Base-by-base conservation (phyloP, 768 basidiomycete genomes). In the Macrolepiota fuliginosa region DNA sequence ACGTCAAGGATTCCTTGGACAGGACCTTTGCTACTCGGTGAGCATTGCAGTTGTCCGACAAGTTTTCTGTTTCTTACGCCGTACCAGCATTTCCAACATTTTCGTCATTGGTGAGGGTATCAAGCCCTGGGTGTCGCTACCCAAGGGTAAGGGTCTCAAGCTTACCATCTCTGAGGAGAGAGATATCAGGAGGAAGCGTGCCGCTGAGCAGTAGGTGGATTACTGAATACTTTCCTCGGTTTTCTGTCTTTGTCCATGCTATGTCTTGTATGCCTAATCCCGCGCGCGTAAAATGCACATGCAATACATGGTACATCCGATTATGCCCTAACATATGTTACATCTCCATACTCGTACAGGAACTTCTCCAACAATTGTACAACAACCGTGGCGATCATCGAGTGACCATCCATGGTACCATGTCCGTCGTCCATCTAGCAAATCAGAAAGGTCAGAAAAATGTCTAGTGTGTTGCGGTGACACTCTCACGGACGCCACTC, bases 21-120 rank as follows among this genome's bases (percentile, higher is more conserved):
- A 84, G 94, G 73, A 94, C 94, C 53, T 99, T 98, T 71, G 96
- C 97, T 66, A 99, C 97, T 69, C 94, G 96, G 94, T 96, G 73
- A 62, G 88, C 80, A 24, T 25, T 45, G 36, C 29, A 22, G 24
- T 57, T 50, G 24, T 39, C 10, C n/a, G 19, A 12, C 62, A 39
- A 22, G 24, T 27, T 22, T 39, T 7, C 15, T 19, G 42, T n/a
- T 15, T 55, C 37, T 56, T 39, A 58, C 39, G 9, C 62, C 22
- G 65, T 53, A 42, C 3, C 66, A 97, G 95, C 72, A 85, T 98
- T 64, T 88, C 91, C 70, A 99, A 98, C 85, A 93, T 99, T 73
- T 98, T 98, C 79, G 90, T 99, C 70, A 93, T 98, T 65, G 97
- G 97, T 65, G 91, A 97, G 80, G 95, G 95, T 58, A 81, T 72